Conservation (phyloP, 306 rosid genomes). For the Chamaecrista fasciculata region DNA sequence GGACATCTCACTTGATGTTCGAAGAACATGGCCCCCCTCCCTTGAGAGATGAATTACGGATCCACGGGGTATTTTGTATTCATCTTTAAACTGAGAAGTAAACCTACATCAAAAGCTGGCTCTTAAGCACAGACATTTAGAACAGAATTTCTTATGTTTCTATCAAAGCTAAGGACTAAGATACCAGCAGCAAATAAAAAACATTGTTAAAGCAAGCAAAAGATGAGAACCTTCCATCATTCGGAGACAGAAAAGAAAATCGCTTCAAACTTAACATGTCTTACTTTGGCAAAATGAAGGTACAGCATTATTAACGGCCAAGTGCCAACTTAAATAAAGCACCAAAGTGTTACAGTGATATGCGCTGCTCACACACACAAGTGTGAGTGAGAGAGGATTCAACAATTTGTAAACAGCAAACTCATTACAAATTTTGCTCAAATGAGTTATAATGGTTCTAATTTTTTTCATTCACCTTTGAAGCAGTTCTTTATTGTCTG, state of each 20-base stretch:
- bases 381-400: neutral
- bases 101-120: conserved; percentile 55
- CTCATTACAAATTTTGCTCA: neutral
- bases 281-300: neutral
- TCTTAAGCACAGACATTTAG: neutral
- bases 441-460: neutral
- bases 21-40: conserved; percentile 71
- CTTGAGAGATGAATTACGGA: conserved; percentile 72
- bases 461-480: conserved; percentile 51
- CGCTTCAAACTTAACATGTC: neutral
- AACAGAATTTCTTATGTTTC: neutral
- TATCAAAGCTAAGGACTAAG: neutral
- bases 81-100: conserved; percentile 93
- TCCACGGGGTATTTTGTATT: conserved; percentile 81
- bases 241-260: neutral
- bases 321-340: conserved; percentile 4
- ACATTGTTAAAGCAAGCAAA: neutral
- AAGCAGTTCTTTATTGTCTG: conserved; percentile 71
- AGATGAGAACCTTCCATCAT: neutral
- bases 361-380: neutral
- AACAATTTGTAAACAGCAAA: neutral
- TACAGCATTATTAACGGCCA: neutral
- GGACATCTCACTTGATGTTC: conserved; percentile 70
- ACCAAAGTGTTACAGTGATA: neutral
- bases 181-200: conserved; percentile 8